Evolutionary conservation across 1,284 basidiomycete genomes (phyloP).

Genomic region (Bondarzewia mesenterica): DNA sequence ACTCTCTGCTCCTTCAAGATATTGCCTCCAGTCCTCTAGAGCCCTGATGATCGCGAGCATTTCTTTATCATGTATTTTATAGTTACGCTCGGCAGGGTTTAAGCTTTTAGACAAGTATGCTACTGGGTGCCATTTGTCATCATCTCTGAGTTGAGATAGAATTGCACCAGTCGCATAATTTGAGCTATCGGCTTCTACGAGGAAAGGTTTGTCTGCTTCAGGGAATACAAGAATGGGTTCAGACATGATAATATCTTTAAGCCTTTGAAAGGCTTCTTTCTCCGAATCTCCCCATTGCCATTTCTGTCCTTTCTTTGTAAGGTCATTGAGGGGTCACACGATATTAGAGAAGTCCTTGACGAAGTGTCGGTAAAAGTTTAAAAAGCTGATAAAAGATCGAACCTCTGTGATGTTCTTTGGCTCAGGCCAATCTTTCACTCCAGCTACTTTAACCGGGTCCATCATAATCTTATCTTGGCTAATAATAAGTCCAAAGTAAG

Average conservation of each 20-base stretch:
- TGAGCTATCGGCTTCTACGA: neutral
- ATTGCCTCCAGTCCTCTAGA: conserved; percentile 17
- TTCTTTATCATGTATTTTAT: conserved; percentile 28
- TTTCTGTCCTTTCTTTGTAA: neutral
- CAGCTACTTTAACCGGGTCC: neutral
- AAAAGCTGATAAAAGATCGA: neutral
- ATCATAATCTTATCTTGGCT: neutral
- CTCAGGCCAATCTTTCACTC: neutral
- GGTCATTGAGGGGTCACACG: neutral
- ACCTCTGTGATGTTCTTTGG: neutral
- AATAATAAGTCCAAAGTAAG: neutral
- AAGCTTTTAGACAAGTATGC: neutral
- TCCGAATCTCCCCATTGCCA: neutral
- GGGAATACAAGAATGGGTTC: neutral
- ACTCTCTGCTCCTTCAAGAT: no score
- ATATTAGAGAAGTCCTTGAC: neutral
- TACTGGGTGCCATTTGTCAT: neutral
- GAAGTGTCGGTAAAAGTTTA: neutral
- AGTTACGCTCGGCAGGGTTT: conserved; percentile 16
- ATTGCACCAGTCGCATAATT: neutral
- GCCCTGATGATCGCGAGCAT: conserved; percentile 21
- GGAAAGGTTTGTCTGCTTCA: neutral
- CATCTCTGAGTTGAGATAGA: neutral
- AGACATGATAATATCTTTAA: neutral
- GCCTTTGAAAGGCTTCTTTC: neutral